Evolutionary conservation across 306 rosid genomes (phyloP).

Genomic region (Cucurbita maxima): DNA sequence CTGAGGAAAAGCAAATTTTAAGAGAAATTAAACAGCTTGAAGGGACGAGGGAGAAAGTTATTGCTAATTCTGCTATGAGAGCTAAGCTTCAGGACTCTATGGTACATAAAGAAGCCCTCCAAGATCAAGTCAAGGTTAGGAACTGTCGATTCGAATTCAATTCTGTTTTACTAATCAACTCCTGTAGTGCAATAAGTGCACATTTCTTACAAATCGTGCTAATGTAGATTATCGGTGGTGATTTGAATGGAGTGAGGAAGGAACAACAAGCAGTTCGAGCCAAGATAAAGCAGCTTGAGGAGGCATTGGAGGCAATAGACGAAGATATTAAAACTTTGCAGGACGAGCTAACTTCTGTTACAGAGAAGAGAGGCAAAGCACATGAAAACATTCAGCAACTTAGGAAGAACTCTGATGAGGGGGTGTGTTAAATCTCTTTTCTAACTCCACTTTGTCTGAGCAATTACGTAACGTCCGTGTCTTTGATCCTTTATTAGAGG

Average conservation of each 20-base stretch:
- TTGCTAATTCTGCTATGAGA: conserved; percentile 72
- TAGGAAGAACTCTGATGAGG: conserved; percentile 66
- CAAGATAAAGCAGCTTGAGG: conserved; percentile 81
- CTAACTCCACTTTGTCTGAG: not conserved
- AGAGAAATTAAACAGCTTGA: conserved; percentile 91
- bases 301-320: conserved; percentile 35
- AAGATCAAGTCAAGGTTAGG: conserved; percentile 82
- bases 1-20: conserved; percentile 80
- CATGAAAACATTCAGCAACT: conserved; percentile 50
- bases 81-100: conserved; percentile 78
- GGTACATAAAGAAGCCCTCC: conserved; percentile 58
- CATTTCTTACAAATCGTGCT: conserved; percentile 7
- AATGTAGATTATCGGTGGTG: conserved; percentile 68
- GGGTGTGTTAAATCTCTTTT: conserved; percentile 21
- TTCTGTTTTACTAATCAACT: not conserved
- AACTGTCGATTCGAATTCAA: conserved; percentile 6
- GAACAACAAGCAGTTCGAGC: conserved; percentile 57
- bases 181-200: not conserved
- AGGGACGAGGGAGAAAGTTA: conserved; percentile 74
- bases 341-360: conserved; percentile 43
- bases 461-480: not conserved
- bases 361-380: conserved; percentile 61
- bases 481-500: not conserved
- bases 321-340: conserved; percentile 45
- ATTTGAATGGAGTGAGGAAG: conserved; percentile 83